Conservation (phyloP, 306 rosid species). For the Glycine soja region DNA sequence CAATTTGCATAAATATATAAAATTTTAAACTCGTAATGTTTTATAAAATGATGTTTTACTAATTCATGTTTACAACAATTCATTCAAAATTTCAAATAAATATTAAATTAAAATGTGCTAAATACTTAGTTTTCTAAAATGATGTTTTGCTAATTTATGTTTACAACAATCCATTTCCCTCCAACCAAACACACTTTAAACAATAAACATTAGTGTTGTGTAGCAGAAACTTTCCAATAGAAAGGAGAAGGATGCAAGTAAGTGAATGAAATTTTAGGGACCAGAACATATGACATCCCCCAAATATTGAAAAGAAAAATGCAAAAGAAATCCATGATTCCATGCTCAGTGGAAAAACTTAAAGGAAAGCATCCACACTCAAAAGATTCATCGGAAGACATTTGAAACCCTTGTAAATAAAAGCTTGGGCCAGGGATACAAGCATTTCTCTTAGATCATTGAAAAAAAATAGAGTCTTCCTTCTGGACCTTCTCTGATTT, state of each 20-base stretch:
- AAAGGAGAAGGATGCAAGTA: background rate
- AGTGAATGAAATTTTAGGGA: conserved; percentile 9
- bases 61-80: background rate
- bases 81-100: too few relatives aligned
- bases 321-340: background rate
- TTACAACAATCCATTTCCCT: background rate
- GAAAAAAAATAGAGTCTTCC: background rate
- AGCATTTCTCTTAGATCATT: background rate
- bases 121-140: background rate
- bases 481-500: too few relatives aligned
- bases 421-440: background rate
- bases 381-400: too few relatives aligned
- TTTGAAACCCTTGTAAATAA: too few relatives aligned
- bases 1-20: background rate
- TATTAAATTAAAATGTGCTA: too few relatives aligned
- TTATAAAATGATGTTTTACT: background rate
- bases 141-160: background rate
- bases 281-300: background rate
- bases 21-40: too few relatives aligned
- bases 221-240: background rate
- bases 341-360: background rate
- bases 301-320: conserved; percentile 5
- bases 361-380: background rate
- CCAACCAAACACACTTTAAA: background rate
- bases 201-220: background rate